Conservation (phyloP, 202 grass and related monocot species). For the Schoenoplectus triqueter region DNA sequence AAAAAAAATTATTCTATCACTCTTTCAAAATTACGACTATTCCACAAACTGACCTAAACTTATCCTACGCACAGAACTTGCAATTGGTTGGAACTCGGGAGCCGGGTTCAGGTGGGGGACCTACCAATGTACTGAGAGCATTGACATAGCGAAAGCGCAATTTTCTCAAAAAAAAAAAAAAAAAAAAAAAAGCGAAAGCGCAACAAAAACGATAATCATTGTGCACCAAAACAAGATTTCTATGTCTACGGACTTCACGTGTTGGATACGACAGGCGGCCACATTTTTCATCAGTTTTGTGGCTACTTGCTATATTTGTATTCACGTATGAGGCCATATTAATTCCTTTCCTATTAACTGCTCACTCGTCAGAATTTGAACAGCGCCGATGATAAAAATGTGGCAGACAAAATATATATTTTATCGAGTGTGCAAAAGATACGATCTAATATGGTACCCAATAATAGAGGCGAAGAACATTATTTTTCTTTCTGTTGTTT, state of each 20-base stretch:
- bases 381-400: neutral
- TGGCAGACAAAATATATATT: neutral
- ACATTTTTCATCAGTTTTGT: neutral
- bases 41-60: too few relatives aligned
- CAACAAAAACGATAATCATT: constrained; percentile 23
- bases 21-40: too few relatives aligned
- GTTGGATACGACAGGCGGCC: neutral
- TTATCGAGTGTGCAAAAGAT: neutral
- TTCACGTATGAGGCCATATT: neutral
- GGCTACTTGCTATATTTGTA: neutral
- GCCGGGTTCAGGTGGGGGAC: neutral
- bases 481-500: neutral
- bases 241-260: neutral
- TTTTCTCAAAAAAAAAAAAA: too few relatives aligned
- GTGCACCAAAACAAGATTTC: constrained; percentile 14
- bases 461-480: too few relatives aligned
- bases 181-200: neutral
- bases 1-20: too few relatives aligned
- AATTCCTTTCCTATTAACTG: constrained; percentile 8
- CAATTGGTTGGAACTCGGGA: neutral
- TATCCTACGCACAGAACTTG: neutral
- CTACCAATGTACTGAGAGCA: neutral
- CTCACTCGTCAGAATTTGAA: neutral
- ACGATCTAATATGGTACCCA: neutral
- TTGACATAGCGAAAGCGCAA: neutral